Base-by-base conservation (phyloP, 2,329 filamentous ascomycete genomes). In the Ophiostoma perfectum region DNA sequence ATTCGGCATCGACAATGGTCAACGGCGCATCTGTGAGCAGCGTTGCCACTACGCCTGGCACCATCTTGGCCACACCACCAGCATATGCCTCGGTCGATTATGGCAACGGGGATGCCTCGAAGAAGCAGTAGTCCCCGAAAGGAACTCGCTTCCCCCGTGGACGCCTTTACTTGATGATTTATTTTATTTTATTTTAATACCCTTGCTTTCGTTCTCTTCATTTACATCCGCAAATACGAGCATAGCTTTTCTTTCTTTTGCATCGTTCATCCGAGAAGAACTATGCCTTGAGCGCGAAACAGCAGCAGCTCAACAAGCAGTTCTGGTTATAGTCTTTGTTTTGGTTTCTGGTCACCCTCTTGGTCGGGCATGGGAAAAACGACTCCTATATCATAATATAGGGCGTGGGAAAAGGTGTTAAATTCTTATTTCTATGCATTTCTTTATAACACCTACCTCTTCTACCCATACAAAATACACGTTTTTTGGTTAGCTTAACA, bases 21-120 rank as follows among this genome's bases (percentile, higher is more conserved):
- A 64, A 42, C 18, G 42, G 42, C 42, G n/a, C 63, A 18, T 44
- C 63, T 14, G 63, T 47, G n/a, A 47, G 63, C 63, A 64, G 63
- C 27, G 39, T 18, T 11, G 41, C n/a, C 42, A 64, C 63, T 1
- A 27, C 42, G 6, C 41, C 41, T 11, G 42, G 63, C 42, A 45
- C 16, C 8, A 2, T 8, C 60, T n/a, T 64, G 16, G 39, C 62
- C 16, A 36, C 62, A 41, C 62, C 62, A 8, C 14, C 41, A 8
- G 11, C 18, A 16, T 64, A 44, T n/a, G 42, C 11, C 9, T 12
- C 36, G n/a, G 16, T 63, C 9, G 60, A 63, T 16, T 41, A n/a
- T n/a, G 60, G n/a, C 16, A 36, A 11, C n/a, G 7, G 5, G 8
- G 7, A 11, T 36, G n/a, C 49, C 7, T 55, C 49, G n/a, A 55